These are phyloP conservation scores for Mycena albidolilacea DNA, from an alignment of 768 basidiomycete species.

Conservation along the genomic window DNA sequence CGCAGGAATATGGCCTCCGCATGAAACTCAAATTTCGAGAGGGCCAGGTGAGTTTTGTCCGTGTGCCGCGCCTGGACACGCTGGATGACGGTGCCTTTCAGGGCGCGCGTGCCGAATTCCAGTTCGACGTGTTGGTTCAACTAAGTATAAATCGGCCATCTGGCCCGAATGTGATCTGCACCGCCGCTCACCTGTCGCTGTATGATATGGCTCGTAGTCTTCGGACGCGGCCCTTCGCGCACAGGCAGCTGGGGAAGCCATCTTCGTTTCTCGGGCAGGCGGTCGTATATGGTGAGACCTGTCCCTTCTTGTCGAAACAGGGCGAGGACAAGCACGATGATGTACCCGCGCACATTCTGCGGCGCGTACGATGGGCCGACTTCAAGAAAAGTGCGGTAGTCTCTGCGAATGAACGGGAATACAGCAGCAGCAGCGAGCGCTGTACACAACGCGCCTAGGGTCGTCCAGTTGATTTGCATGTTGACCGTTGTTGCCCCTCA, in stretches of 20 bases:
- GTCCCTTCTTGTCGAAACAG: conserved; percentile 30
- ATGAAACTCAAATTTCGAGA: conserved; percentile 38
- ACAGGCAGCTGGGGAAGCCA: conserved; percentile 28
- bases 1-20: conserved; percentile 36
- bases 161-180: background rate
- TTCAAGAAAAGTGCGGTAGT: conserved; percentile 32
- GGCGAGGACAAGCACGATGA: conserved; percentile 33
- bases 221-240: conserved; percentile 27
- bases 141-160: background rate
- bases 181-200: conserved; percentile 29
- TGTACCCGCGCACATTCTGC: conserved; percentile 33
- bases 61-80: conserved; percentile 34
- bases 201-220: conserved; percentile 35
- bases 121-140: conserved; percentile 21
- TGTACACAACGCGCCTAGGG: background rate
- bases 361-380: conserved; percentile 36
- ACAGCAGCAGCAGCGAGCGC: conserved; percentile 23
- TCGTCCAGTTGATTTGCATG: conserved; percentile 19
- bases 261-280: conserved; percentile 31
- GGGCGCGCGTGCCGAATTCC: conserved; percentile 12
- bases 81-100: conserved; percentile 24
- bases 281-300: conserved; percentile 32
- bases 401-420: conserved; percentile 31
- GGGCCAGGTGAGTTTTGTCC: conserved; percentile 29
- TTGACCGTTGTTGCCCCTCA: background rate